phyloP scores from a whole-genome alignment of 1,284 basidiomycete genomes.

The Ceratobasidium theobromae region DNA sequence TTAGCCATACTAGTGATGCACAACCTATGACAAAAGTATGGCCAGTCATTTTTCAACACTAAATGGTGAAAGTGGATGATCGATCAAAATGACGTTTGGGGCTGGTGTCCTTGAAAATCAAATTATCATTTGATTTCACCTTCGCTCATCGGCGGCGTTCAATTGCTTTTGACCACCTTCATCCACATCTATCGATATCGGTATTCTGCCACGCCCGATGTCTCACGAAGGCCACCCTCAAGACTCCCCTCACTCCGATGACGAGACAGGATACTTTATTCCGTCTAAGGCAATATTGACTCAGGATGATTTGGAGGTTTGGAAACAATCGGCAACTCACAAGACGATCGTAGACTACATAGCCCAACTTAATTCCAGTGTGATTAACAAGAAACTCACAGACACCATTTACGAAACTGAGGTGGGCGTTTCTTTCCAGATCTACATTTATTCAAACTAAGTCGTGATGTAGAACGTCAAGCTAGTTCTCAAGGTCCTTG shows the following conservation, averaged over 20 bases:
- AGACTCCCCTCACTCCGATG: neutral
- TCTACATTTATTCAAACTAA: neutral
- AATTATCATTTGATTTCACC: too few relatives aligned
- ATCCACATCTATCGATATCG: neutral
- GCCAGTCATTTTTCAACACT: neutral
- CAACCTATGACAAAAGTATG: conserved; percentile 24
- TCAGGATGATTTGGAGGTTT: conserved; percentile 77
- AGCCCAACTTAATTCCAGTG: conserved; percentile 71
- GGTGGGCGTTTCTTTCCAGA: conserved; percentile 47
- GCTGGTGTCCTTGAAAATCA: too few relatives aligned
- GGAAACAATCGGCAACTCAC: conserved; percentile 76
- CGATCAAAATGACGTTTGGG: conserved; percentile 11
- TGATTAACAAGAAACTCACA: conserved; percentile 76
- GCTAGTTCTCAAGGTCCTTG: conserved; percentile 64
- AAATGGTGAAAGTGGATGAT: neutral
- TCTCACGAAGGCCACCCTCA: neutral
- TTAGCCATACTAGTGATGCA: neutral
- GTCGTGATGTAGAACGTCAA: conserved; percentile 46
- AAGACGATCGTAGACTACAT: conserved; percentile 72
- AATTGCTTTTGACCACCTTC: too few relatives aligned
- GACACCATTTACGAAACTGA: conserved; percentile 60
- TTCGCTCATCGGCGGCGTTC: too few relatives aligned
- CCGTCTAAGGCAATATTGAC: conserved; percentile 77
- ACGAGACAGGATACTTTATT: conserved; percentile 35
- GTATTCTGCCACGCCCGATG: neutral